Evolutionary conservation across 1,284 basidiomycete genomes (phyloP).

Genomic region (Taiwanofungus camphoratus): DNA sequence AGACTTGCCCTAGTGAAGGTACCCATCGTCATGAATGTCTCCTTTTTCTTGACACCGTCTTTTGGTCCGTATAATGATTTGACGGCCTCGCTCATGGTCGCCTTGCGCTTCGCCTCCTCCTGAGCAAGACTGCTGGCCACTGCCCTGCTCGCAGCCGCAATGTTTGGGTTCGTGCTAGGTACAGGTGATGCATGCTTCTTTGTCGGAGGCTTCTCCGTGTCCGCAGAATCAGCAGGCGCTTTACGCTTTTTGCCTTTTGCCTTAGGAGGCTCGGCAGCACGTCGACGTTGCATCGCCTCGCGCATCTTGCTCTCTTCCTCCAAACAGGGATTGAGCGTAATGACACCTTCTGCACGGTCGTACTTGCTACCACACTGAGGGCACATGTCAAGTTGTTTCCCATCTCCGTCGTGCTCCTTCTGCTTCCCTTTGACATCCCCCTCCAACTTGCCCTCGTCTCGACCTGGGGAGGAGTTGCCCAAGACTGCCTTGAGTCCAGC

Average conservation of each 20-base stretch:
- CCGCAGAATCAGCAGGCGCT: constrained; percentile 25
- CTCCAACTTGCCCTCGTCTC: constrained; percentile 24
- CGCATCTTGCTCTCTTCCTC: constrained; percentile 57
- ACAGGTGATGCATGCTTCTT: constrained; percentile 37
- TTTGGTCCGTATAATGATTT: constrained; percentile 61
- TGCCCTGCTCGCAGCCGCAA: constrained; percentile 53
- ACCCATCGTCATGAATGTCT: constrained; percentile 79
- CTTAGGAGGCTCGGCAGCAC: constrained; percentile 49
- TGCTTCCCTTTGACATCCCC: constrained; percentile 25
- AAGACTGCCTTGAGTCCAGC: constrained; percentile 65
- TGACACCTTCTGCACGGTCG: constrained; percentile 44
- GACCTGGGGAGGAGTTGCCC: constrained; percentile 27
- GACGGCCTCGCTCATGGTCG: constrained; percentile 69
- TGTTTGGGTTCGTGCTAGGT: constrained; percentile 43
- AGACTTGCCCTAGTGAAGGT: constrained; percentile 74
- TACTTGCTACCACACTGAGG: constrained; percentile 74
- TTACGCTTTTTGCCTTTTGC: constrained; percentile 69
- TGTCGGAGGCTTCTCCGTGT: constrained; percentile 25
- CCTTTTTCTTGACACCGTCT: constrained; percentile 51
- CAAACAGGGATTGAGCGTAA: constrained; percentile 55
- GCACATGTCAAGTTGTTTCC: constrained; percentile 49
- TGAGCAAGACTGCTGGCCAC: constrained; percentile 58
- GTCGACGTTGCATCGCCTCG: constrained; percentile 45
- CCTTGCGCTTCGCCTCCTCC: constrained; percentile 73
- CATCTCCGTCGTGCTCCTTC: constrained; percentile 14